Evolutionary conservation across 2,329 filamentous ascomycete species (phyloP), one percentile per base, ranked within the genome.

Genomic region (Dactylellina haptotyla): DNA sequence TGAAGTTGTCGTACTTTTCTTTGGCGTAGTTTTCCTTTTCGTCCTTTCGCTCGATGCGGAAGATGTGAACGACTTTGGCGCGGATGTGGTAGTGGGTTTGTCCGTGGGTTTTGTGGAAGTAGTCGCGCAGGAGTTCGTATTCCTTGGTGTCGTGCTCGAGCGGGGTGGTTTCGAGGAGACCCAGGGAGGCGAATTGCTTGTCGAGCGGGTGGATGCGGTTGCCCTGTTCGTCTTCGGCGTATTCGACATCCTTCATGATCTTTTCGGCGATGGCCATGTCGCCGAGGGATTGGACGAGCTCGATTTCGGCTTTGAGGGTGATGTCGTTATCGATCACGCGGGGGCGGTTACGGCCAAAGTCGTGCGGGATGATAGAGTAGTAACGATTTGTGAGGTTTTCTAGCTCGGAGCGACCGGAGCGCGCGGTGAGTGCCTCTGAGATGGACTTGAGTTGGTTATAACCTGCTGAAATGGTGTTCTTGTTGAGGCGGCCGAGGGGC

Each of bases 401-500:
- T 0, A 85, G 84, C 0, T 87, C 86, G 0, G 75, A 45, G 4
- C 58, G 23, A 26, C 82, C 79, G 1, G 74, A 70, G 20, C 66
- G 64, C 23, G 88, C 82, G 34, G 87, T 82, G n/a, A 94, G 81
- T 2, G 93, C 81, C 2, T 85, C 87, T 0, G 90, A 86, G 2
- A 96, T 84, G 39, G 92, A 87, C 78, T 95, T 94, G 59, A 97
- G 84, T 4, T 88, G 84, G 78, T 92, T 86, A 79, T 91, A 96
- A 5, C 92, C 93, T 12, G 86, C 85, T 26, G 84, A 85, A 76
- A 96, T 89, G 18, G 91, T 95, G 10, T 85, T 82, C 78, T 93
- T 92, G 83, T 90, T 92, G 23, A 96, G 85, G 79, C 95, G 96
- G 3, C 92, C 93, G 0, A 96, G 83, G 0, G 92, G 92, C 41